A percentile compares a stretch with the other conserved stretches of the same genome.
Conservation (phyloP, 2,329 filamentous ascomycete genomes). For the Rasamsonia emersonii region DNA sequence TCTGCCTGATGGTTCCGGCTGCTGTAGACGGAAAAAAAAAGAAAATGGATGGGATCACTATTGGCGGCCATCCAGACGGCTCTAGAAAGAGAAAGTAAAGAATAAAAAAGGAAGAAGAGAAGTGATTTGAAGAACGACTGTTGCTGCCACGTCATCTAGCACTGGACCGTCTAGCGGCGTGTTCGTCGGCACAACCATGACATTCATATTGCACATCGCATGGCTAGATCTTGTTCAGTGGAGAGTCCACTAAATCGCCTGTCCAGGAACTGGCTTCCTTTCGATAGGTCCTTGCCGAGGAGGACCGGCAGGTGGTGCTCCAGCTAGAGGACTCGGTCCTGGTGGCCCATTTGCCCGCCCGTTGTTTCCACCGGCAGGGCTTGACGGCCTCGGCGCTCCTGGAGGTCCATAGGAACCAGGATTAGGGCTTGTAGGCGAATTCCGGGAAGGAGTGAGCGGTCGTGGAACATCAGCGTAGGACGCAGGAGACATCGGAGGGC, state of each 20-base stretch:
- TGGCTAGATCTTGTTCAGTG: slow-evolving; percentile 5
- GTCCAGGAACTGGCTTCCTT: slow-evolving; percentile 51
- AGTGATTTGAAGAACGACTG: slow-evolving; percentile 1
- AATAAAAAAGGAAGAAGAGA: slow-evolving; percentile 1
- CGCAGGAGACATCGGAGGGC: slow-evolving; percentile 22
- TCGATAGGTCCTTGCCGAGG: slow-evolving; percentile 38
- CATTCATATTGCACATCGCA: slow-evolving; percentile 4
- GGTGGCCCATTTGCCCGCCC: slow-evolving; percentile 12
- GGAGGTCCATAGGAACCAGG: slow-evolving; percentile 37
- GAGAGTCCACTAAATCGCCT: slow-evolving; percentile 28
- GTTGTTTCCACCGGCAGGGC: slow-evolving; percentile 23
- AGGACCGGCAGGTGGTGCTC: no score
- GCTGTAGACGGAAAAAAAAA: no score
- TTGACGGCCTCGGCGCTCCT: slow-evolving; percentile 32
- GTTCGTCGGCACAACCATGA: slow-evolving; percentile 10
- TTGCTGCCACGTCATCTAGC: slow-evolving; percentile 3
- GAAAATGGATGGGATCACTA: no score
- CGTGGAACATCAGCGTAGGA: slow-evolving; percentile 29
- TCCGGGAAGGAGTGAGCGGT: slow-evolving; percentile 25
- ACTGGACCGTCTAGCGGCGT: slow-evolving; percentile 1
- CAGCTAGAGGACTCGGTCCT: slow-evolving; percentile 22
- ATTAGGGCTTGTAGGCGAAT: slow-evolving; percentile 29
- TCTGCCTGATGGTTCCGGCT: no score
- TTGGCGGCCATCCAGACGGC: no score
- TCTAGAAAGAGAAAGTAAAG: slow-evolving; percentile 6